phyloP scores from a whole-genome alignment of 345 rosid genomes.

The Pistacia vera region DNA sequence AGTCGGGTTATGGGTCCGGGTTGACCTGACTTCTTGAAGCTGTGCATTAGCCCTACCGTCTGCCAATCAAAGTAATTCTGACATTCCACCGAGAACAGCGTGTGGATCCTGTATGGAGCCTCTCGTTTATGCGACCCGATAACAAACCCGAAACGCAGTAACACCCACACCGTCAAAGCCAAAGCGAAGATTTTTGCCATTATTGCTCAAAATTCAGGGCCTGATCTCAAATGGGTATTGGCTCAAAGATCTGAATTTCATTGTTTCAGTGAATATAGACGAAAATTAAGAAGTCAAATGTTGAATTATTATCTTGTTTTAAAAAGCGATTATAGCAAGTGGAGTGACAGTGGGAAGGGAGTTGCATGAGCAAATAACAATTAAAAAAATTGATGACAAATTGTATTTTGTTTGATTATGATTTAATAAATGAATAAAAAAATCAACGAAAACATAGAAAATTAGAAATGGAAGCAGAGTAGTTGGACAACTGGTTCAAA shows the following conservation, averaged over 20 bases:
- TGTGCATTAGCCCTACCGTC: slow-evolving; percentile 89
- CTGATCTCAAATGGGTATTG: slow-evolving; percentile 34
- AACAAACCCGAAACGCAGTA: slow-evolving; percentile 29
- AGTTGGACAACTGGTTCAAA: not conserved
- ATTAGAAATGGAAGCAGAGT: not conserved
- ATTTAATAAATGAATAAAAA: not conserved
- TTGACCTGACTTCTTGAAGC: slow-evolving; percentile 84
- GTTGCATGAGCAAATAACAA: slow-evolving; percentile 7
- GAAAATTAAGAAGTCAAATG: slow-evolving; percentile 40
- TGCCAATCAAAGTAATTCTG: slow-evolving; percentile 98
- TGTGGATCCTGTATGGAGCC: slow-evolving; percentile 86
- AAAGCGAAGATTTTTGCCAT: slow-evolving; percentile 41
- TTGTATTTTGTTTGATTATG: not conserved
- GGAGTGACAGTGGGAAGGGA: slow-evolving; percentile 2
- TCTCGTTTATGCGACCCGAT: slow-evolving; percentile 34
- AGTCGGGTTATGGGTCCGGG: slow-evolving; percentile 95
- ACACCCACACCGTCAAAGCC: slow-evolving; percentile 17
- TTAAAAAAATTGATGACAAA: not conserved
- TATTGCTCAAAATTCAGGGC: slow-evolving; percentile 30
- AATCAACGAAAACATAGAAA: not conserved
- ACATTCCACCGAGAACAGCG: slow-evolving; percentile 96
- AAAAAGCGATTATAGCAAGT: not conserved
- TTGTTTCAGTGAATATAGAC: slow-evolving; percentile 12
- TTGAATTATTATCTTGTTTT: not conserved
- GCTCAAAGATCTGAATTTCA: slow-evolving; percentile 38